These are phyloP conservation scores for Globisporangium cystogenes DNA, from an alignment of 352 stramenopile species.

Conservation along the genomic window DNA sequence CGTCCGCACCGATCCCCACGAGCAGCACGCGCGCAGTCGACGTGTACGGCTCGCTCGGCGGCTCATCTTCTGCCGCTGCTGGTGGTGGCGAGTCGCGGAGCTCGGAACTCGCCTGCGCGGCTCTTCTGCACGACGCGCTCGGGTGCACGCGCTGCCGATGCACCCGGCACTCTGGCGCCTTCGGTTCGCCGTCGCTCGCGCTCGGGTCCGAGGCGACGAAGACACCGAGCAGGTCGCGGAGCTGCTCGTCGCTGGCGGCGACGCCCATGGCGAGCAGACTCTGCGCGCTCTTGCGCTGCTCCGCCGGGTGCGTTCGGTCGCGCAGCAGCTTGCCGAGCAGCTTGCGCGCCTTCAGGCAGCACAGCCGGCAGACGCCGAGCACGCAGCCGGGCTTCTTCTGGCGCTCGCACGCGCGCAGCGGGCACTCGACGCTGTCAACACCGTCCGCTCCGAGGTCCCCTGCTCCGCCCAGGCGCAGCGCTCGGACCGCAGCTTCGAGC, in stretches of 20 bases:
- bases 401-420: slow-evolving; percentile 29
- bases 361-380: slow-evolving; percentile 39
- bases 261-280: slow-evolving; percentile 28
- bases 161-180: slow-evolving; percentile 17
- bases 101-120: neutral
- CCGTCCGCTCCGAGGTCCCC: neutral
- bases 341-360: slow-evolving; percentile 47
- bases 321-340: slow-evolving; percentile 11
- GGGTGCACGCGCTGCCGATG: slow-evolving; percentile 18
- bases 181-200: neutral
- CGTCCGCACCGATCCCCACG: slow-evolving; percentile 93
- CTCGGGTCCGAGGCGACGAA: neutral
- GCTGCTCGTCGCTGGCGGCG: slow-evolving; percentile 7
- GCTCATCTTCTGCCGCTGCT: slow-evolving; percentile 1
- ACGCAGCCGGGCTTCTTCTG: slow-evolving; percentile 40
- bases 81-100: neutral
- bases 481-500: slow-evolving; percentile 20
- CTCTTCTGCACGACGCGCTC: neutral
- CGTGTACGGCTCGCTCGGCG: slow-evolving; percentile 18
- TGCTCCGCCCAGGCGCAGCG: no score
- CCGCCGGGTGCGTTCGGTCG: slow-evolving; percentile 6
- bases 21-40: slow-evolving; percentile 75
- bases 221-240: slow-evolving; percentile 17
- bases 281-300: slow-evolving; percentile 7
- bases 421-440: slow-evolving; percentile 17